phyloP scores from a whole-genome alignment of 495 filamentous ascomycete genomes.

The Bombardia bombarda region DNA sequence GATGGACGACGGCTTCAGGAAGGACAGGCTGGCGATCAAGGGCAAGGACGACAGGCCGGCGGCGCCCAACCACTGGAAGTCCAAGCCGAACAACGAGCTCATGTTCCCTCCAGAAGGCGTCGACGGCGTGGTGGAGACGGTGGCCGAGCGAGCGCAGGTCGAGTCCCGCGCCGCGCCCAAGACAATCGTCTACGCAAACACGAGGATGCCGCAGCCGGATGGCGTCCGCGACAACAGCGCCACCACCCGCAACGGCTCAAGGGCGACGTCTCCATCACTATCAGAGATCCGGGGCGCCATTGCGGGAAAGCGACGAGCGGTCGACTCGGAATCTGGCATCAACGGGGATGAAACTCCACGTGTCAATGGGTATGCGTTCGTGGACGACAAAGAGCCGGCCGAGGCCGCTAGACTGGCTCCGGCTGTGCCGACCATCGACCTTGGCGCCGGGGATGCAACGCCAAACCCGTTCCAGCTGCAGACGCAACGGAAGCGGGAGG shows the following conservation, averaged over 20 bases:
- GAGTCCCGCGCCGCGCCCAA: constrained; percentile 70
- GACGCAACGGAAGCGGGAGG: constrained; percentile 70
- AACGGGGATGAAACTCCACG: constrained; percentile 69
- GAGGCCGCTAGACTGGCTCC: constrained; percentile 22
- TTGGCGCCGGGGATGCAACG: constrained; percentile 53
- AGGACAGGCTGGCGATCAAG: constrained; percentile 46
- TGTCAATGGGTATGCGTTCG: constrained; percentile 89
- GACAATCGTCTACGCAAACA: constrained; percentile 75
- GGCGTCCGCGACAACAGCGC: constrained; percentile 12
- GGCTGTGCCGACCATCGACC: constrained; percentile 27
- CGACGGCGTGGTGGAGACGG: constrained; percentile 60
- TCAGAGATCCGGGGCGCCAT: constrained; percentile 83
- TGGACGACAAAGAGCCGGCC: constrained; percentile 69
- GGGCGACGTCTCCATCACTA: constrained; percentile 72
- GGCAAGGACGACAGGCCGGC: constrained; percentile 65
- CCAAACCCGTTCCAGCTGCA: constrained; percentile 78
- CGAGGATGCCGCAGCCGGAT: constrained; percentile 51
- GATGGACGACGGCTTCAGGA: constrained; percentile 44
- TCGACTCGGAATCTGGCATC: constrained; percentile 58
- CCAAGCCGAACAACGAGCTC: constrained; percentile 66
- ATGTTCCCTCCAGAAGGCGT: constrained; percentile 79
- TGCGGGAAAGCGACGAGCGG: constrained; percentile 57
- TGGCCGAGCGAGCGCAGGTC: constrained; percentile 56
- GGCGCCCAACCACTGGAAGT: constrained; percentile 69
- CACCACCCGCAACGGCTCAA: constrained; percentile 12